Conservation (phyloP, 768 basidiomycete species). For the Russula foetens region DNA sequence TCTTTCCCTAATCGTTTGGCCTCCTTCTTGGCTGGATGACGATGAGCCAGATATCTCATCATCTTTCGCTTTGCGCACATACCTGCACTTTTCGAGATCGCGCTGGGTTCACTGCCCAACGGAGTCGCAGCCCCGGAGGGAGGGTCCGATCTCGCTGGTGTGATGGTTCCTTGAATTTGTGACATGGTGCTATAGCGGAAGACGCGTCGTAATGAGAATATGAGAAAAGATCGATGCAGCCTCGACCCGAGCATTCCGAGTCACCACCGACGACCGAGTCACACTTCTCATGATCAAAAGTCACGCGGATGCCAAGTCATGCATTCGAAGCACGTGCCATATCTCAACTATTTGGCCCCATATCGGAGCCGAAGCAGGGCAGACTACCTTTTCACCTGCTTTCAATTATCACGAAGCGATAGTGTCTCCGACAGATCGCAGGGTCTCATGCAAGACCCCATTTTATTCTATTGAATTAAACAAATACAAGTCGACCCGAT, state of each 20-base stretch:
- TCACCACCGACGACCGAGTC: background rate
- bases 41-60: background rate
- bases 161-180: background rate
- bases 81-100: constrained; percentile 37
- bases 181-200: constrained; percentile 21
- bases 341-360: too few species aligned
- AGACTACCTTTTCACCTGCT: too few species aligned
- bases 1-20: constrained; percentile 76
- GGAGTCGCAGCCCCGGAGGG: constrained; percentile 12
- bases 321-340: too few species aligned
- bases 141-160: constrained; percentile 4
- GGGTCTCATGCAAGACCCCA: background rate
- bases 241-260: constrained; percentile 11
- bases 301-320: background rate
- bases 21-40: constrained; percentile 67
- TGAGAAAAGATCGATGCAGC: constrained; percentile 24
- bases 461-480: background rate
- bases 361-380: too few species aligned
- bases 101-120: constrained; percentile 3
- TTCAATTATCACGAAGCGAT: too few species aligned
- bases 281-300: too few species aligned
- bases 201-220: background rate
- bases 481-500: background rate
- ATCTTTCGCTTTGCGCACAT: constrained; percentile 1
- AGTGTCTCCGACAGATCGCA: too few species aligned